Conservation (phyloP, 2,329 filamentous ascomycete species). For the Teratosphaeria pseudoeucalypti region DNA sequence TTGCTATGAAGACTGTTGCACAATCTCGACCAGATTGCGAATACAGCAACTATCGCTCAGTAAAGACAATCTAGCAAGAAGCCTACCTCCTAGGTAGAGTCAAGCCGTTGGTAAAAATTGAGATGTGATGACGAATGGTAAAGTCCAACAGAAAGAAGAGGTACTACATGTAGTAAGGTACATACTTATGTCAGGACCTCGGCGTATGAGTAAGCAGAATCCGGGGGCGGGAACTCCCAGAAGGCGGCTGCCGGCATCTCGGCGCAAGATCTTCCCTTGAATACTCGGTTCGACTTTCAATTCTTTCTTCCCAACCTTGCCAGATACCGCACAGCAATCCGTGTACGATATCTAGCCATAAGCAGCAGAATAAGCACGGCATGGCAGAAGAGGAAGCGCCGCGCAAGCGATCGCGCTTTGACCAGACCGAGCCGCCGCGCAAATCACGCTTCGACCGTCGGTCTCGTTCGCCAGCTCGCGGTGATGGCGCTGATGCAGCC, state of each 20-base stretch:
- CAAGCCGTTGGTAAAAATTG: no score
- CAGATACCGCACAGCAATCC: not conserved
- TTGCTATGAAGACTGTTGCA: no score
- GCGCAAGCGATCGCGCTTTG: constrained; percentile 70
- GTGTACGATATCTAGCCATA: not conserved
- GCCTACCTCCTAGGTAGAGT: no score
- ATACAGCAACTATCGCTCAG: no score
- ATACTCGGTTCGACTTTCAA: not conserved
- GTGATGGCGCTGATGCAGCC: constrained; percentile 51
- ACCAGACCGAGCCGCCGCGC: constrained; percentile 66
- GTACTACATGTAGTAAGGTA: no score
- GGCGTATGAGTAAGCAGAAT: not conserved
- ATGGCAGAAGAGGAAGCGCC: constrained; percentile 64
- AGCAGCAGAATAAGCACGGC: not conserved
- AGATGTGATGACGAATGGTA: no score
- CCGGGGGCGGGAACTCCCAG: not conserved
- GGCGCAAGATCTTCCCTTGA: not conserved
- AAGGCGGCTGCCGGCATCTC: not conserved
- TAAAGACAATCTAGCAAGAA: no score
- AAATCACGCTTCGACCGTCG: constrained; percentile 81
- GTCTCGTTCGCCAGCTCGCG: constrained; percentile 51
- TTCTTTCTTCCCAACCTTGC: not conserved
- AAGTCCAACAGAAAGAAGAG: no score
- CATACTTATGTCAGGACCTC: no score
- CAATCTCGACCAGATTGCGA: no score